phyloP scores from a whole-genome alignment of 2,329 filamentous ascomycete genomes.

The Diaporthe citrichinensis region DNA sequence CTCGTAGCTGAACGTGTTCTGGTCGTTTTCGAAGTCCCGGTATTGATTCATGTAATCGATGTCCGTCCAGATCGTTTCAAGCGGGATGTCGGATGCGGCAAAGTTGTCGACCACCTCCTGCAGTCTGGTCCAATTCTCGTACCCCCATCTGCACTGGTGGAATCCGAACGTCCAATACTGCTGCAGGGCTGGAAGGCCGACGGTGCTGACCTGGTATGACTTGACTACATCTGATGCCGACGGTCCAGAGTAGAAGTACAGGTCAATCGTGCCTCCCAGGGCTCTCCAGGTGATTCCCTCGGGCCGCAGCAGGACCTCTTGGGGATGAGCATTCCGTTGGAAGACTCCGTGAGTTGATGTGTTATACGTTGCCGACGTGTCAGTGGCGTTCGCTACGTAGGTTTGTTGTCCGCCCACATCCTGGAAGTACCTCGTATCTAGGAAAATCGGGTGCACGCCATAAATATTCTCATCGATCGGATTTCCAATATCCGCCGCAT shows the following conservation, averaged over 20 bases:
- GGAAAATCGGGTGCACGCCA: conserved; percentile 82
- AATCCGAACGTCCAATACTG: conserved; percentile 87
- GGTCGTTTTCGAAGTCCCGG: conserved; percentile 74
- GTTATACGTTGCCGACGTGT: conserved; percentile 68
- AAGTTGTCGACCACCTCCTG: conserved; percentile 78
- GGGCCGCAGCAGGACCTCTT: conserved; percentile 77
- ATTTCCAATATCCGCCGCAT: conserved; percentile 77
- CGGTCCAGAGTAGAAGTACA: conserved; percentile 85
- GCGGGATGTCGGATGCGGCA: conserved; percentile 73
- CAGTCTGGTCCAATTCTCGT: conserved; percentile 78
- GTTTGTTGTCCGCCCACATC: conserved; percentile 63
- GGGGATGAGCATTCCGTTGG: conserved; percentile 81
- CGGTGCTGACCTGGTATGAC: conserved; percentile 76
- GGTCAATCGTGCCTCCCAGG: conserved; percentile 82
- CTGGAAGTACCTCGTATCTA: conserved; percentile 83
- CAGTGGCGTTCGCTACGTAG: conserved; percentile 68
- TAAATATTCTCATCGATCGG: conserved; percentile 79
- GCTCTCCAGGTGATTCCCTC: conserved; percentile 79
- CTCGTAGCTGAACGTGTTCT: conserved; percentile 67
- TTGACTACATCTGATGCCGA: conserved; percentile 77
- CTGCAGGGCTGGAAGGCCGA: conserved; percentile 82
- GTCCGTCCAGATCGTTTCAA: conserved; percentile 82
- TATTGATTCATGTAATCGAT: conserved; percentile 80
- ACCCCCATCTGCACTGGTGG: conserved; percentile 89
- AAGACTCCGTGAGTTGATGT: conserved; percentile 84